Evolutionary conservation across 768 basidiomycete genomes (phyloP).

Genomic region (Polyporus arcularius): DNA sequence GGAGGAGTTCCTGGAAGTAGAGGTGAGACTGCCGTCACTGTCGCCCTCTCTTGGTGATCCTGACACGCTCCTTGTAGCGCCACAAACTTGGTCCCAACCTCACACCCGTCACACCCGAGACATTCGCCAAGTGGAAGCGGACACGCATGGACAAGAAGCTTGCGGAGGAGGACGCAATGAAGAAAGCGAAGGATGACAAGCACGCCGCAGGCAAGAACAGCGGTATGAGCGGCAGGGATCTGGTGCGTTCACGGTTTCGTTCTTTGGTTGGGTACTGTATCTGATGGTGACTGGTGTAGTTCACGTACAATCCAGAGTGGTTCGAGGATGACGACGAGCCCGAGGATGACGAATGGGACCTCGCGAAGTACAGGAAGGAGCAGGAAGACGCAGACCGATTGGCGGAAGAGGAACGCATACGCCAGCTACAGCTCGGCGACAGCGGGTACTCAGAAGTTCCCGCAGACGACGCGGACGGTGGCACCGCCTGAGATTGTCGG

Average conservation of each 20-base stretch:
- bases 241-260: slow-evolving; percentile 51
- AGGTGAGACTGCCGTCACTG: slow-evolving; percentile 54
- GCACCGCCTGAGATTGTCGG: not conserved
- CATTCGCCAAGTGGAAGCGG: slow-evolving; percentile 94
- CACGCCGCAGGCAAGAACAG: slow-evolving; percentile 84
- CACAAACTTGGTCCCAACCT: slow-evolving; percentile 91
- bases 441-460: slow-evolving; percentile 31
- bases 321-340: slow-evolving; percentile 75
- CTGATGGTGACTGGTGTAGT: slow-evolving; percentile 45
- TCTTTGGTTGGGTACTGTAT: not conserved
- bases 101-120: slow-evolving; percentile 91
- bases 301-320: slow-evolving; percentile 96
- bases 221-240: slow-evolving; percentile 95
- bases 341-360: slow-evolving; percentile 50
- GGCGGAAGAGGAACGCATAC: slow-evolving; percentile 55
- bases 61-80: slow-evolving; percentile 52
- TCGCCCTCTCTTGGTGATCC: not conserved
- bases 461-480: slow-evolving; percentile 33
- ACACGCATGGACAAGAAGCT: slow-evolving; percentile 94
- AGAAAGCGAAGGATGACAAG: slow-evolving; percentile 81
- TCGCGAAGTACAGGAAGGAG: slow-evolving; percentile 58
- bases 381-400: slow-evolving; percentile 61
- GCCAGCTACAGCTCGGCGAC: slow-evolving; percentile 39
- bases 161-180: slow-evolving; percentile 80
- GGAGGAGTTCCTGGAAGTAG: slow-evolving; percentile 97